Evolutionary conservation across 495 filamentous ascomycete species (phyloP), one percentile per base, ranked within the genome.

Genomic region (Aspergillus mulundensis): DNA sequence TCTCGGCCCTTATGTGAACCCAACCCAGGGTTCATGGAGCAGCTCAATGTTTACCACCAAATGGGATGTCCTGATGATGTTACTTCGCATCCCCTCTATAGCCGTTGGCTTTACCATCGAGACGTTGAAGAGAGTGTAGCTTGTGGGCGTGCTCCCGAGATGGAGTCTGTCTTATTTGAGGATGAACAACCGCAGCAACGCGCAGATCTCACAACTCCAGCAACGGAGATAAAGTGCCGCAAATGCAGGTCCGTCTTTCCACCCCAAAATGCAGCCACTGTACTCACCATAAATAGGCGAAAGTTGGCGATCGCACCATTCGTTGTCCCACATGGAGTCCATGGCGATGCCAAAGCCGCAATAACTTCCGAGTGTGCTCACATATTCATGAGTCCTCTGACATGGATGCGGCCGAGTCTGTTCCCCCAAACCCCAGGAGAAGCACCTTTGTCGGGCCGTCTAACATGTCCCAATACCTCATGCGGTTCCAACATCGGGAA

Each of bases 331-430:
- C 87, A 90, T 66, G 68, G 69, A 23, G 60, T 70, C 46, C 46
- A 63, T 41, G 54, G 59, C 11, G 56, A 52, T 20, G 54, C 57
- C 25, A 70, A 64, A 49, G 38, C 57, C 14, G 46, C 62, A 43
- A 42, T 55, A 19, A 50, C n/a, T 18, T 53, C 67, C 30, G 63
- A 71, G 23, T 98, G 92, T 62, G 84, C 87, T 5, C 94, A 97
- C 65, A 79, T 90, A 57, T 97, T 96, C 70, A 67, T 97, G 50
- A 90, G 96, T 53, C 90, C 91, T 2, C 78, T 97, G 18, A 88
- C 86, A 18, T 97, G 93, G 95, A 97, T 97, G 94, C 82, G 87
- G 2, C 77, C 85, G 0, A 85, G 84, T 59, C 81, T 97, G 14
- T 77, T 75, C 56, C 73, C 74, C 7, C 54, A 61, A 12, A 46